A percentile compares a stretch with the other conserved stretches of the same genome.
These are phyloP conservation scores for Phytophthora syringae DNA, from an alignment of 352 stramenopile genomes.

Conservation along the genomic window DNA sequence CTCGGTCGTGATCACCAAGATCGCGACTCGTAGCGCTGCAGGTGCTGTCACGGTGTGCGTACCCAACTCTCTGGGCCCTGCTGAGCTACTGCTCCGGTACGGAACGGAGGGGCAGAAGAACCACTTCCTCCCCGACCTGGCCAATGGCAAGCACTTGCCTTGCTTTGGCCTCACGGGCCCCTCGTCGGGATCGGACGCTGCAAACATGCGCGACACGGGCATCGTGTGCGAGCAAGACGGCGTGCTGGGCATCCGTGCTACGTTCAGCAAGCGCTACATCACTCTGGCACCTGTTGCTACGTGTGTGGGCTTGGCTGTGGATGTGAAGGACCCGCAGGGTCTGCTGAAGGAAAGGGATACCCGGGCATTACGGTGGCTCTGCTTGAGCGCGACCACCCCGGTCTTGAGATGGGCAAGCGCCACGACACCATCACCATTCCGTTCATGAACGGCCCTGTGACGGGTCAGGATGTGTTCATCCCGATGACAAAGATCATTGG, in stretches of 20 bases:
- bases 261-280: constrained; percentile 99
- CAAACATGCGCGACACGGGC: constrained; percentile 94
- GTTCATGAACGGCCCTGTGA: constrained; percentile 99
- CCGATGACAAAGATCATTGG: constrained; percentile 98
- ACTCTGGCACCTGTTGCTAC: constrained; percentile 97
- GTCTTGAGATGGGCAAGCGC: constrained; percentile 94
- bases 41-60: constrained; percentile 95
- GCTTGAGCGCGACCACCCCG: constrained; percentile 94
- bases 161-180: constrained; percentile 98
- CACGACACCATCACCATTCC: constrained; percentile 96
- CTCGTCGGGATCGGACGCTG: constrained; percentile 95
- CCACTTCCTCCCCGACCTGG: constrained; percentile 94
- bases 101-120: constrained; percentile 97
- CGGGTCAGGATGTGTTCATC: constrained; percentile 97
- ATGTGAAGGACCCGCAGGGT: constrained; percentile 95
- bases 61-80: constrained; percentile 97
- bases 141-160: constrained; percentile 95
- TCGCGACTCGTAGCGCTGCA: constrained; percentile 92
- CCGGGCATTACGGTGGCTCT: constrained; percentile 97
- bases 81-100: constrained; percentile 96
- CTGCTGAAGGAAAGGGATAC: constrained; percentile 93
- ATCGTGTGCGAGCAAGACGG: constrained; percentile 94
- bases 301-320: constrained; percentile 97
- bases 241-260: constrained; percentile 95
- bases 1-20: constrained; percentile 93